phyloP scores from a whole-genome alignment of 208 protist genomes.

The Wallacemonas collosoma region DNA sequence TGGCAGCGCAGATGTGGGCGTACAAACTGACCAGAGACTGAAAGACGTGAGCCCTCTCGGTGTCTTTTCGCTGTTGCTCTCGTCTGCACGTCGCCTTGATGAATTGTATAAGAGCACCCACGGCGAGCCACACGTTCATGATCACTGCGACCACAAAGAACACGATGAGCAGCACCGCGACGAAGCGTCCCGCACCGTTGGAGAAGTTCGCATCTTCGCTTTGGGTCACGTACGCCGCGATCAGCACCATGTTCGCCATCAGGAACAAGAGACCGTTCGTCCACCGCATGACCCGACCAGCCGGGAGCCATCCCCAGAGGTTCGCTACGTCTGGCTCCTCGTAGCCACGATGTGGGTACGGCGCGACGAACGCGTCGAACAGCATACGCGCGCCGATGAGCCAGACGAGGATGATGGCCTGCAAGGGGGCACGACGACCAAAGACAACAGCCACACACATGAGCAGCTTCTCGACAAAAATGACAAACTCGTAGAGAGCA shows the following conservation, averaged over 20 bases:
- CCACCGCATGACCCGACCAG: constrained; percentile 4
- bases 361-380: neutral
- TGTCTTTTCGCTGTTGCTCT: neutral
- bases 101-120: neutral
- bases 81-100: neutral
- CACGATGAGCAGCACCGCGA: constrained; percentile 19
- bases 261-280: constrained; percentile 16
- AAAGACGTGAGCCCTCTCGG: neutral
- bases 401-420: constrained; percentile 17
- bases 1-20: constrained; percentile 12
- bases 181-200: neutral
- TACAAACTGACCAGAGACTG: constrained; percentile 21
- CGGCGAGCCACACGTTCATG: constrained; percentile 16
- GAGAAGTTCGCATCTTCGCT: constrained; percentile 4
- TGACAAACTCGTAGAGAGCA: constrained; percentile 22
- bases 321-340: neutral
- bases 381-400: constrained; percentile 20
- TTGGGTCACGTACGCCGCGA: constrained; percentile 18
- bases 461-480: constrained; percentile 19
- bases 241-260: constrained; percentile 20
- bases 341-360: neutral
- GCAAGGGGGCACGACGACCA: constrained; percentile 19
- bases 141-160: constrained; percentile 19
- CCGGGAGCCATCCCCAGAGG: neutral
- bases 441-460: constrained; percentile 17